phyloP scores from a whole-genome alignment of 2,329 filamentous ascomycete species.

The Pseudogymnoascus sp. region DNA sequence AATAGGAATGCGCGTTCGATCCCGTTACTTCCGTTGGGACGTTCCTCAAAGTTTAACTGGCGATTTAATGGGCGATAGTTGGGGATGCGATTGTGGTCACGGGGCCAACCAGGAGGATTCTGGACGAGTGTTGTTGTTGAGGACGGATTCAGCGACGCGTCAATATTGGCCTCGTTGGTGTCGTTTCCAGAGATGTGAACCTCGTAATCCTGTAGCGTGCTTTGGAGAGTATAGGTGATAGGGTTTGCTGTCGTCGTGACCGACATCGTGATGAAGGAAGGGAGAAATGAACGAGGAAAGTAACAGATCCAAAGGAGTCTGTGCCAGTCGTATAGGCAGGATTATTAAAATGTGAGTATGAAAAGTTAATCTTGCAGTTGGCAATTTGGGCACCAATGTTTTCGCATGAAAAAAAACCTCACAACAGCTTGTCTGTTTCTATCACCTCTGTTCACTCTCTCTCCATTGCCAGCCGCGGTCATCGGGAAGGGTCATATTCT shows the following conservation, averaged over 20 bases:
- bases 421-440: background rate
- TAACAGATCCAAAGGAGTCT: background rate
- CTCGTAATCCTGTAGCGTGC: slow-evolving; percentile 38
- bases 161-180: background rate
- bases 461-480: background rate
- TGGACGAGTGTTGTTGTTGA: background rate
- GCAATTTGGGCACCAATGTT: background rate
- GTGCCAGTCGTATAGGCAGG: background rate
- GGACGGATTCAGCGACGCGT: background rate
- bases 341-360: background rate
- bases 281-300: background rate
- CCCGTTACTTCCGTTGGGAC: slow-evolving; percentile 38
- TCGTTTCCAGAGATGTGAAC: slow-evolving; percentile 35
- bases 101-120: slow-evolving; percentile 39
- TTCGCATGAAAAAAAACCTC: background rate
- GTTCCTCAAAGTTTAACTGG: slow-evolving; percentile 34
- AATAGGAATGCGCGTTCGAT: slow-evolving; percentile 41
- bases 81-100: slow-evolving; percentile 40
- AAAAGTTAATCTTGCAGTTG: background rate
- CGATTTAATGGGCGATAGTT: slow-evolving; percentile 39
- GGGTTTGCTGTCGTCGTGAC: slow-evolving; percentile 5
- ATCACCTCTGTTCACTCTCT: background rate
- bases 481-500: background rate
- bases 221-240: background rate
- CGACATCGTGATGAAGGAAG: background rate